Percentiles rank a stretch among this genome's conserved stretches.
Conservation (phyloP, 2,329 filamentous ascomycete species). For the Biscogniauxia sp. region DNA sequence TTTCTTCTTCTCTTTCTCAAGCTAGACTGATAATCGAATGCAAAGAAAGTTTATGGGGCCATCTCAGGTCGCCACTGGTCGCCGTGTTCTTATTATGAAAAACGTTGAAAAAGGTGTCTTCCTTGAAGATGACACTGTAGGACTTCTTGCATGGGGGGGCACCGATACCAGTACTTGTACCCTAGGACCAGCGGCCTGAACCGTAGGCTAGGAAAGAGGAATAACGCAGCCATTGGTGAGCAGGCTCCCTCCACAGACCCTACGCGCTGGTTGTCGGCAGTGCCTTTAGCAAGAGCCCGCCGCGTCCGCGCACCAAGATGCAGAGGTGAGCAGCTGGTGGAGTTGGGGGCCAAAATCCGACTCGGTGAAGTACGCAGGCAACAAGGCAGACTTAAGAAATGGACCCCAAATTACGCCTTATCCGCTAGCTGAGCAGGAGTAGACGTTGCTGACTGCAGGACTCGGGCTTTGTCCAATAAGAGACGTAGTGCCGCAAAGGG, state of each 20-base stretch:
- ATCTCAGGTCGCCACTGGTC: slow-evolving; percentile 29
- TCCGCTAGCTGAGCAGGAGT: slow-evolving; percentile 33
- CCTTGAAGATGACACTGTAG: slow-evolving; percentile 32
- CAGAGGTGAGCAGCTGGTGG: slow-evolving; percentile 28
- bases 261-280: slow-evolving; percentile 28
- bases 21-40: slow-evolving; percentile 22
- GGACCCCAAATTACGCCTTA: slow-evolving; percentile 32
- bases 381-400: slow-evolving; percentile 33
- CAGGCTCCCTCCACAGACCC: slow-evolving; percentile 28
- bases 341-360: slow-evolving; percentile 33
- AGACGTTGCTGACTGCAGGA: slow-evolving; percentile 34
- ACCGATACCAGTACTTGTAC: slow-evolving; percentile 28
- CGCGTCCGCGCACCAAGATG: slow-evolving; percentile 30
- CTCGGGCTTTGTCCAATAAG: slow-evolving; percentile 33
- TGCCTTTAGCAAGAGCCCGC: slow-evolving; percentile 26
- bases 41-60: slow-evolving; percentile 25
- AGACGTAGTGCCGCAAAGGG: slow-evolving; percentile 14
- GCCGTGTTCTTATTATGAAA: slow-evolving; percentile 32
- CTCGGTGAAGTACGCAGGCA: slow-evolving; percentile 36
- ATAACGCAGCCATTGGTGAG: slow-evolving; percentile 27
- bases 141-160: slow-evolving; percentile 28
- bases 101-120: slow-evolving; percentile 21
- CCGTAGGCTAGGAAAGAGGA: slow-evolving; percentile 21
- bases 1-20: slow-evolving; percentile 1
- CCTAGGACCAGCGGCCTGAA: slow-evolving; percentile 32